Conservation (phyloP, 2,329 filamentous ascomycete species). For the Claviceps sp. region DNA sequence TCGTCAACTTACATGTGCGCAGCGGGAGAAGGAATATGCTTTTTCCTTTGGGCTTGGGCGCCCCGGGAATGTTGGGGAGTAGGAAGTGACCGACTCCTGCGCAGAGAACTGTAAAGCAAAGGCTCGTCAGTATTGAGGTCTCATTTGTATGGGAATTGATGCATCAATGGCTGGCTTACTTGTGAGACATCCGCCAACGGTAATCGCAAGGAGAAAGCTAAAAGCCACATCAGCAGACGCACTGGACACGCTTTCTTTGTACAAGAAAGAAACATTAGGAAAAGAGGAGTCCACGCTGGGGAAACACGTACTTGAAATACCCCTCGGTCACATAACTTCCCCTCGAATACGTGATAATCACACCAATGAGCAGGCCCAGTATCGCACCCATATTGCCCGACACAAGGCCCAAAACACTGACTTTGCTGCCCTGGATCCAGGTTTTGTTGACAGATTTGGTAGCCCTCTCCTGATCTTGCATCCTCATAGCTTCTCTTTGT, state of each 20-base stretch:
- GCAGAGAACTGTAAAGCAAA: constrained; percentile 4
- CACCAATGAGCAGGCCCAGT: constrained; percentile 9
- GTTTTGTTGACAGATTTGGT: neutral
- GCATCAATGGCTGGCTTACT: constrained; percentile 3
- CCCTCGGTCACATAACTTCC: constrained; percentile 9
- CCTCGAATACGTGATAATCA: constrained; percentile 9
- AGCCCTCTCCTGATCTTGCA: neutral
- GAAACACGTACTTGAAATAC: constrained; percentile 6
- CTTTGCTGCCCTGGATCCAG: constrained; percentile 9
- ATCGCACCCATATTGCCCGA: constrained; percentile 10
- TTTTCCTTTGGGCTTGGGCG: constrained; percentile 5
- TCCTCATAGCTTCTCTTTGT: neutral
- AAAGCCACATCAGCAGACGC: neutral
- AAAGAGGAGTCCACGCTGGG: neutral
- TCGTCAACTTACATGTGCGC: constrained; percentile 7
- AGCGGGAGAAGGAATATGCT: constrained; percentile 8
- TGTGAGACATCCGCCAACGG: constrained; percentile 9
- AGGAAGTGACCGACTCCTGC: constrained; percentile 8
- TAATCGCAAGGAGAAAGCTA: constrained; percentile 10
- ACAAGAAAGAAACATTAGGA: neutral
- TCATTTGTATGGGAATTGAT: neutral
- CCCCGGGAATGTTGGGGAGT: constrained; percentile 8
- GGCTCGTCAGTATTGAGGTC: neutral
- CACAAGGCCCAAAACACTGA: constrained; percentile 9
- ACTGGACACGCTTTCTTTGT: neutral